Base-by-base conservation (phyloP, 768 basidiomycete genomes). In the Boletus patriciae region DNA sequence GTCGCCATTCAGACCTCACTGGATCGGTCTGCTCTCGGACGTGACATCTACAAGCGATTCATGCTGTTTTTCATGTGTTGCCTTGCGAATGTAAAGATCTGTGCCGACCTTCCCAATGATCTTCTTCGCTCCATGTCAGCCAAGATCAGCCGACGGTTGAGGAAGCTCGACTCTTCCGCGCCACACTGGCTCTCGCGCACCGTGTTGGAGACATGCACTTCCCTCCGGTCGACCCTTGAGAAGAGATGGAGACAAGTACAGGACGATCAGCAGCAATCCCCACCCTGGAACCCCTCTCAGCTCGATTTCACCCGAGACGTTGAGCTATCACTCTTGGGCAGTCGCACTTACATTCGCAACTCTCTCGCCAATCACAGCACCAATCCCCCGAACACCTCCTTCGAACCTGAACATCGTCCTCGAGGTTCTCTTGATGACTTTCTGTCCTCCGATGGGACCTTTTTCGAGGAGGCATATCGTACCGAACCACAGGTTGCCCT, bases 1-100 rank as follows among this genome's bases (percentile, higher is more conserved):
- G 77, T 83, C 4, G 71, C 73, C 1, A 59, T 80, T 25, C 80
- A 81, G 60, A 77, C 72, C 0, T 70, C 75, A 0, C 63, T 75
- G 25, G 58, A 50, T 23, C 62, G 56, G 37, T 61, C 62, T 45
- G 42, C 23, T 33, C n/a, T 52, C 7, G 64, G 61, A 4, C 46
- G 23, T 5, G 42, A 27, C 7, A 41, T 60, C 5, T 76, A 76
- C 64, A 76, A 76, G 41, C 46, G 33, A 4, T 76, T 76, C 59
- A 69, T 74, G 42, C n/a, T 71, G 0, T 75, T 67, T 50, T 65
- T 74, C 55, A 58, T 70, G 60, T 46, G 64, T 23, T 5, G 40
- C 12, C 34, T 74, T 31, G 52, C 64, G 0, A 41, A 53, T 10
- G 49, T 57, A 13, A 54, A 51, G 10, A 7, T 58, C 9, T 16